Base-by-base conservation (phyloP, 2,329 filamentous ascomycete species). In the Aspergillus texensis region DNA sequence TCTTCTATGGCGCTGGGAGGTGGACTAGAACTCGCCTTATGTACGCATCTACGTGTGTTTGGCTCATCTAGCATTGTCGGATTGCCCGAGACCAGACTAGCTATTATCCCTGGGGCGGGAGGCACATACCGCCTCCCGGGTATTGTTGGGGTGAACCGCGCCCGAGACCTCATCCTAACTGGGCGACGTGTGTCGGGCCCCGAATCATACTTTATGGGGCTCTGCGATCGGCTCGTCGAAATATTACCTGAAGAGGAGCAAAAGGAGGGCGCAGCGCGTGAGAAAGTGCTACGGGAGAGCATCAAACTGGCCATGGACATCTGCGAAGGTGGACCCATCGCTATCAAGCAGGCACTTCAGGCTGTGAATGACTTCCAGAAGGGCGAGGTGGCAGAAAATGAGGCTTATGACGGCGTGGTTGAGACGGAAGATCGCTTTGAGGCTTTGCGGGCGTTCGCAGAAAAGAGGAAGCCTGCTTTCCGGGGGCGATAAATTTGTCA, bases 61-160 rank as follows among this genome's bases (percentile, higher is more conserved):
- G 86, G 89, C 36, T 93, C 91, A 45, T 91, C 89, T 39, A 91
- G 93, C 19, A 82, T 84, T 28, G 88, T 99, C 60, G 94, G 89
- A 0, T 87, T 98, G 6, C 95, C 95, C 1, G 95, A 99, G 78
- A 98, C 95, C 1, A 86, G 94, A 2, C 86, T 99, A 2, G 95
- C 91, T 61, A 99, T 99, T 75, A 91, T 99, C 68, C 95, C 95
- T 3, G 95, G 95, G 63, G 95, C 94, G 2, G 95, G 95, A 50
- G 95, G 94, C 64, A 98, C 94, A 1, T 92, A 93, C 78, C 89
- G 95, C 11, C 88, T 99, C 0, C 93, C 93, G 1, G 86, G 85
- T 10, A 80, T 99, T 24, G 90, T 99, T 68, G 95, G 95, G 6
- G 81, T 91, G 28, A 83, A 85, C 30, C 88, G 93, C 61, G 95